These are phyloP conservation scores for Talaromyces atroroseus DNA, from an alignment of 2,329 filamentous ascomycete species.

Conservation along the genomic window DNA sequence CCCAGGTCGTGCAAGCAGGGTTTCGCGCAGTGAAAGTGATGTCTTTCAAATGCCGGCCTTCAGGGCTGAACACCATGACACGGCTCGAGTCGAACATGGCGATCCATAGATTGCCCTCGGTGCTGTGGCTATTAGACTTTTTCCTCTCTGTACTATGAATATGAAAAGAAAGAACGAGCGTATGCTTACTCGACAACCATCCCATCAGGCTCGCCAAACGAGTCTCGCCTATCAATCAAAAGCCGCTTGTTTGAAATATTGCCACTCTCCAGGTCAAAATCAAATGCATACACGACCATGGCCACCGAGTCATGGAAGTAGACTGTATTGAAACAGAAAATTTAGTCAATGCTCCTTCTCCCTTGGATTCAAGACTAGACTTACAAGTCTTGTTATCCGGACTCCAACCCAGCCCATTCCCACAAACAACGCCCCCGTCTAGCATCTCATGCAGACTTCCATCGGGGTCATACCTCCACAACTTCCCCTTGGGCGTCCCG, in stretches of 20 bases:
- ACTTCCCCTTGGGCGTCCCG: conserved; percentile 21
- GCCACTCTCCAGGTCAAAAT: conserved; percentile 30
- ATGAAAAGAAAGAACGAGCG: neutral
- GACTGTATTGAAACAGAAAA: too few relatives aligned
- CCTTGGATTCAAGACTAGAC: neutral
- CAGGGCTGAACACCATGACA: conserved; percentile 31
- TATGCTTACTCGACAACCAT: conserved; percentile 34
- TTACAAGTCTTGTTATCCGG: conserved; percentile 32
- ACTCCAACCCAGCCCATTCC: conserved; percentile 35
- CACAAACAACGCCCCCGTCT: conserved; percentile 29
- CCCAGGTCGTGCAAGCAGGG: conserved; percentile 34
- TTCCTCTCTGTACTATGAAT: neutral
- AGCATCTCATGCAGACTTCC: conserved; percentile 29
- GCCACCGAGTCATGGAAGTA: conserved; percentile 33
- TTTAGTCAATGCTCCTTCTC: neutral
- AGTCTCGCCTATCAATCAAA: conserved; percentile 23
- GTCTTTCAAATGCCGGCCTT: conserved; percentile 30
- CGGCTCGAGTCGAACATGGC: conserved; percentile 29
- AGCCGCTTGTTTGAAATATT: conserved; percentile 27
- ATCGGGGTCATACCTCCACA: conserved; percentile 23
- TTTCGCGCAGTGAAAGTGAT: conserved; percentile 30
- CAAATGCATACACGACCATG: conserved; percentile 27
- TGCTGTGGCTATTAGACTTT: conserved; percentile 17
- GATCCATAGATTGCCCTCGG: conserved; percentile 34
- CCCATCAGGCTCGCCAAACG: conserved; percentile 32